Base-by-base conservation (phyloP, 345 rosid genomes). In the Atalantia buxifolia region DNA sequence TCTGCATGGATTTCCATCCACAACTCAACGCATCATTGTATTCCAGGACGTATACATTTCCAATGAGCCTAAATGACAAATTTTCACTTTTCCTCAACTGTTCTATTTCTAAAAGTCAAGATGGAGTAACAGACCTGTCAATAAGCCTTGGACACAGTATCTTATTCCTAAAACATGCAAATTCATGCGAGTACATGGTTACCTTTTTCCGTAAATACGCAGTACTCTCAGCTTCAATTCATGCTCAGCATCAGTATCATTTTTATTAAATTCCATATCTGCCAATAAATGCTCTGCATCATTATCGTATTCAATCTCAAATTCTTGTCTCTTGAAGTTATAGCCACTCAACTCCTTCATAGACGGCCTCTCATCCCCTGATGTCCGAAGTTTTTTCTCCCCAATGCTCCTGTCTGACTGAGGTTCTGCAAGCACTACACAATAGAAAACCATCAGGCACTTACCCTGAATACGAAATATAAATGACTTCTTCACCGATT, bases 201-300 rank as follows among this genome's bases (percentile, higher is more conserved):
- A 94, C 97, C 96, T 91, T 88, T 90, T 94, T 22, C 92, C 87
- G 85, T 96, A 94, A 35, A 96, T 89, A 72, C 22, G 97, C 77
- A 94, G 90, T 45, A 96, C 97, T 79, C 82, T 94, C 81, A 96
- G 79, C 84, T 96, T 96, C 78, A 91, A 75, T 75, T 90, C 94
- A 59, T 77, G 90, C 83, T 96, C 99, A 77, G 91, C 89, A 83
- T 88, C 88, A 45, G 92, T 81, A 79, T 96, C 97, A 53, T 86
- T 79, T 38, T 92, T 97, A 84, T 84, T 87, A 81, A 96, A 96
- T 72, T 96, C 99, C 99, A 94, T 96, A 79, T 94, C 98, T 50
- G 97, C 97, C 62, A 94, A 87, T 79, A 92, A 81, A 73, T 90
- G 97, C 88, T 96, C 98, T 13, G 99, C 98, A 82, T 96, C 97